phyloP scores from a whole-genome alignment of 192 early-diverging fungal genomes.

The Linnemannia exigua region DNA sequence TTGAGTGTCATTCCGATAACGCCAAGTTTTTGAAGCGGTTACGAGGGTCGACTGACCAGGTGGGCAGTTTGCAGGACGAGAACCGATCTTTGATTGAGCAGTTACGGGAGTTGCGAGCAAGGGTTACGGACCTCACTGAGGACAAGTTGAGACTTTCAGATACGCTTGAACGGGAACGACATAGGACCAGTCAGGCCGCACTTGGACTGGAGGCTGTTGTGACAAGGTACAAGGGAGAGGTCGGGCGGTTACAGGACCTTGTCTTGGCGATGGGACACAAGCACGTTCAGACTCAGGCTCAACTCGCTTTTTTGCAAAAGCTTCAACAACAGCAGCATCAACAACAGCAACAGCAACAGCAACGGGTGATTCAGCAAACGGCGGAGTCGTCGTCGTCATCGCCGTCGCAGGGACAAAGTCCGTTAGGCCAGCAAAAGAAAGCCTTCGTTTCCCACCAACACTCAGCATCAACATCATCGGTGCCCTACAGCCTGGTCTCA shows the following conservation, averaged over 20 bases:
- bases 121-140: slow-evolving; percentile 2
- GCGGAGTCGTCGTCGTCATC: neutral
- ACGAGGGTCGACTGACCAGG: slow-evolving; percentile 17
- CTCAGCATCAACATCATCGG: neutral
- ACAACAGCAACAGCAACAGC: slow-evolving; percentile 11
- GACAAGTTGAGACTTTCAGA: slow-evolving; percentile 10
- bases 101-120: slow-evolving; percentile 27
- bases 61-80: slow-evolving; percentile 34
- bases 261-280: slow-evolving; percentile 42
- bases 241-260: slow-evolving; percentile 36
- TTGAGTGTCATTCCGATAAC: slow-evolving; percentile 35
- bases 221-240: slow-evolving; percentile 25
- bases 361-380: neutral
- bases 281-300: slow-evolving; percentile 33
- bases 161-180: slow-evolving; percentile 19
- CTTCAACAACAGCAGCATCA: slow-evolving; percentile 16
- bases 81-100: slow-evolving; percentile 50
- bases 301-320: slow-evolving; percentile 14
- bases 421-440: neutral
- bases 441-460: neutral
- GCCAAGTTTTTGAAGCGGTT: slow-evolving; percentile 40
- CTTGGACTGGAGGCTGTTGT: slow-evolving; percentile 34
- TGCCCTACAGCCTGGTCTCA: neutral
- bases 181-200: slow-evolving; percentile 16
- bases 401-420: neutral